Conservation (phyloP, 345 rosid species). For the Psidium guajava region DNA sequence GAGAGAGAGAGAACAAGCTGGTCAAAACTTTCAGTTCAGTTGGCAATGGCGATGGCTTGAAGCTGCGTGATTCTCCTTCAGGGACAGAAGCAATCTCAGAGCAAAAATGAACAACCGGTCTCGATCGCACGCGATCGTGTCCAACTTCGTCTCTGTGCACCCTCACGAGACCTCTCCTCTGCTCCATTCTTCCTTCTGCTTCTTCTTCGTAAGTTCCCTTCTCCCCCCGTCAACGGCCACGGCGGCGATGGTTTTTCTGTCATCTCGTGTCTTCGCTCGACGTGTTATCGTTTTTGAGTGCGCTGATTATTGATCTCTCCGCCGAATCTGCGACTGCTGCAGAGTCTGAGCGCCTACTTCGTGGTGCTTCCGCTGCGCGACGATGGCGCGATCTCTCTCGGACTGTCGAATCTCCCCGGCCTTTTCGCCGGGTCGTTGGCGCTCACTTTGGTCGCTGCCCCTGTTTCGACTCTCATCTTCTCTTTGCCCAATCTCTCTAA, state of each 20-base stretch:
- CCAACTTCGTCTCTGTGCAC: constrained; percentile 57
- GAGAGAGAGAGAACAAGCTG: background rate
- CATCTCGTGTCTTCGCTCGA: background rate
- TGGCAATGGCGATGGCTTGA: background rate
- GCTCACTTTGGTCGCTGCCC: constrained; percentile 81
- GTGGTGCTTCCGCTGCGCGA: constrained; percentile 85
- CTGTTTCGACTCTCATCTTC: constrained; percentile 77
- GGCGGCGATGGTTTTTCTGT: background rate
- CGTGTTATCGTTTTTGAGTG: background rate
- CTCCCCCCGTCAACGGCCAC: background rate
- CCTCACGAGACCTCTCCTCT: constrained; percentile 71
- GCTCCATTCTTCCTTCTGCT: constrained; percentile 68
- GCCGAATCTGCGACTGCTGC: background rate
- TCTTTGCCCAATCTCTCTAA: constrained; percentile 69
- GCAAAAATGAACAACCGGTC: constrained; percentile 15
- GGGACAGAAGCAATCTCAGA: background rate
- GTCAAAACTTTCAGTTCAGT: background rate
- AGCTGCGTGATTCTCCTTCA: background rate
- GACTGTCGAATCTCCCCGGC: constrained; percentile 69
- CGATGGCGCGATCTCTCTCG: constrained; percentile 82
- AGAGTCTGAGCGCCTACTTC: constrained; percentile 89
- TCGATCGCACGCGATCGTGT: constrained; percentile 43
- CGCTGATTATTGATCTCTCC: background rate
- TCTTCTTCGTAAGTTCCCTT: constrained; percentile 67
- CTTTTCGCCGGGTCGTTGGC: constrained; percentile 65